Evolutionary conservation across 371 early-diverging fungal genomes (phyloP).

Genomic region (Cokeromyces recurvatus): DNA sequence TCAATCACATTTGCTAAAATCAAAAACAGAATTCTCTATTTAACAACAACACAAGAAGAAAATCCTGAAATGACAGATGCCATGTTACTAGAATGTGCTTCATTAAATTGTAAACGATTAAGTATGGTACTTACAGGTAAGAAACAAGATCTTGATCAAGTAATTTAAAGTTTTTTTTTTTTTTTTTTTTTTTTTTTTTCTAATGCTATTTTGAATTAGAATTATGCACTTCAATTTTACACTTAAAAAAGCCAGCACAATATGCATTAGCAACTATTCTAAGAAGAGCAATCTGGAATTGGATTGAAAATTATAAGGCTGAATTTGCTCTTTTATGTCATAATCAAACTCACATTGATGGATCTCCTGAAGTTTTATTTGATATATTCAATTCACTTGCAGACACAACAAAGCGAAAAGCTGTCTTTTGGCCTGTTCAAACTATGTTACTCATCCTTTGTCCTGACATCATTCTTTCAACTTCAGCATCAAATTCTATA

Average conservation of each 20-base stretch:
- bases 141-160: background rate
- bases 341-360: slow-evolving; percentile 58
- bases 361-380: slow-evolving; percentile 69
- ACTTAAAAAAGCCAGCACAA: slow-evolving; percentile 61
- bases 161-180: too few species aligned
- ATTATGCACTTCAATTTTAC: slow-evolving; percentile 38
- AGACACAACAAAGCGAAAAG: slow-evolving; percentile 56
- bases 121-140: slow-evolving; percentile 62
- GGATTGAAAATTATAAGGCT: slow-evolving; percentile 73
- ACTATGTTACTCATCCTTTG: slow-evolving; percentile 71
- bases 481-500: too few species aligned
- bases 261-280: slow-evolving; percentile 57
- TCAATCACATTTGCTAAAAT: slow-evolving; percentile 60
- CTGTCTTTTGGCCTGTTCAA: slow-evolving; percentile 76
- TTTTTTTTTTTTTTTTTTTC: too few species aligned
- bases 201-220: too few species aligned
- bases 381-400: slow-evolving; percentile 62
- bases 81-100: slow-evolving; percentile 59
- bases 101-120: slow-evolving; percentile 59
- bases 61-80: slow-evolving; percentile 63
- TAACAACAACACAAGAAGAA: slow-evolving; percentile 52
- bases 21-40: slow-evolving; percentile 44
- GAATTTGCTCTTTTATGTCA: slow-evolving; percentile 65
- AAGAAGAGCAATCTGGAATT: slow-evolving; percentile 78
- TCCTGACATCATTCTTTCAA: slow-evolving; percentile 57